These are phyloP conservation scores for Saccharomycopsis sp. DNA, from an alignment of 805 yeast genomes.

Conservation along the genomic window DNA sequence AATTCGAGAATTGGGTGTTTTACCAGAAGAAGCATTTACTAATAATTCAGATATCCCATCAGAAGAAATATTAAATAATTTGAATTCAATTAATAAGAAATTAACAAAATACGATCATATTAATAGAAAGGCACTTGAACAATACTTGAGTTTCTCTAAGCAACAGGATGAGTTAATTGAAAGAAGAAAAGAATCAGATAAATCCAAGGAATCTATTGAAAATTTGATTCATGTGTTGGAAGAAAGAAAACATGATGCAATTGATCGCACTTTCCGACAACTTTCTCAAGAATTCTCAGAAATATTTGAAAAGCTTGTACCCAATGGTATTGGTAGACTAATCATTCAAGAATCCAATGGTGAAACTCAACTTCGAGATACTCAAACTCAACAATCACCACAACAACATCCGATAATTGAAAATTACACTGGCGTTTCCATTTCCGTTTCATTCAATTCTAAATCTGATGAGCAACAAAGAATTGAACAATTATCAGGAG, in stretches of 20 bases:
- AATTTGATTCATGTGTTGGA: constrained; percentile 62
- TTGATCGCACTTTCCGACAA: constrained; percentile 66
- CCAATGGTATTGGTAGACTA: constrained; percentile 70
- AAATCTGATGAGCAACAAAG: constrained; percentile 77
- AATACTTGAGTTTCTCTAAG: constrained; percentile 61
- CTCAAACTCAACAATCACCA: constrained; percentile 23
- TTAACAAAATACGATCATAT: constrained; percentile 66
- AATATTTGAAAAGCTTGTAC: constrained; percentile 76
- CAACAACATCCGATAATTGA: constrained; percentile 31
- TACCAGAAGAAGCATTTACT: constrained; percentile 76
- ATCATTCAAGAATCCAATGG: no score
- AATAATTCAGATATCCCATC: constrained; percentile 40
- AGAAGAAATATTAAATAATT: constrained; percentile 43
- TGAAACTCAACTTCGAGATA: no score
- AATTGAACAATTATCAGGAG: constrained; percentile 91
- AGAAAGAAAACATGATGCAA: constrained; percentile 75
- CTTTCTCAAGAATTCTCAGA: constrained; percentile 68
- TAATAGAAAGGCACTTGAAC: constrained; percentile 86
- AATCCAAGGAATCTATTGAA: constrained; percentile 66
- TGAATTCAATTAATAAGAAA: constrained; percentile 49
- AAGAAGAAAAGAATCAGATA: constrained; percentile 63
- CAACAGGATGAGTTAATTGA: constrained; percentile 61
- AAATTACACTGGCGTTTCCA: constrained; percentile 72
- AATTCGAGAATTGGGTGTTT: constrained; percentile 77
- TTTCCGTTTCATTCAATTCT: constrained; percentile 84